Conservation (phyloP, 1,284 basidiomycete species). For the Ustilago loliicola region DNA sequence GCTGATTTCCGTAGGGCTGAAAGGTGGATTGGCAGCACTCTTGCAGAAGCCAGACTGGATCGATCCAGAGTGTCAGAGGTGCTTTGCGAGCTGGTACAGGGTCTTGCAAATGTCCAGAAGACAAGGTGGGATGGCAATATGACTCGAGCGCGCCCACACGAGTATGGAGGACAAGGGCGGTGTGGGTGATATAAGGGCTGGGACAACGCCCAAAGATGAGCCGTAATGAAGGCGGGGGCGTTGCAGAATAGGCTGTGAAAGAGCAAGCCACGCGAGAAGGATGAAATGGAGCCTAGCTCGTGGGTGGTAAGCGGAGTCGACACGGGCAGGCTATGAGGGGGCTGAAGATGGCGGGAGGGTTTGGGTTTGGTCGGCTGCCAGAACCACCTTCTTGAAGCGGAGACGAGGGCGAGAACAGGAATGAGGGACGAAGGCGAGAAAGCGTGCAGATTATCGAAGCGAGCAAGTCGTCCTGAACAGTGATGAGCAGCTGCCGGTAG, state of each 20-base stretch:
- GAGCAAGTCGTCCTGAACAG: no score
- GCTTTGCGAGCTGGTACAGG: no score
- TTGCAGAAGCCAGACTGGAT: background rate
- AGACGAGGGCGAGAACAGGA: background rate
- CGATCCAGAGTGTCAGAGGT: background rate
- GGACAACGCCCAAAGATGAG: background rate
- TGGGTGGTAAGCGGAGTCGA: background rate
- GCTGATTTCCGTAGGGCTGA: slow-evolving; percentile 4
- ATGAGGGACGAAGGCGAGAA: background rate
- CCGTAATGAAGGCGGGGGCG: background rate
- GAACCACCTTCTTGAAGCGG: no score
- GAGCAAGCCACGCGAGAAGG: background rate
- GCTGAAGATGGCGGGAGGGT: no score
- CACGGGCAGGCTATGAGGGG: background rate
- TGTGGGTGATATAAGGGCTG: background rate
- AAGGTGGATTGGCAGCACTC: background rate
- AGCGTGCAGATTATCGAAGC: background rate
- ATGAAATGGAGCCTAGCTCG: background rate
- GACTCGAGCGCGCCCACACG: background rate
- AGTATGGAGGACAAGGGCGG: background rate
- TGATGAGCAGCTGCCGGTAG: background rate
- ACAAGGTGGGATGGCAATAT: background rate
- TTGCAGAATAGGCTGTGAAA: background rate
- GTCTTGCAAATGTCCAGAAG: background rate
- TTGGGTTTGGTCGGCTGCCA: no score